Evolutionary conservation across 1,139 yeast genomes (phyloP).

Genomic region (Eremothecium coryli): DNA sequence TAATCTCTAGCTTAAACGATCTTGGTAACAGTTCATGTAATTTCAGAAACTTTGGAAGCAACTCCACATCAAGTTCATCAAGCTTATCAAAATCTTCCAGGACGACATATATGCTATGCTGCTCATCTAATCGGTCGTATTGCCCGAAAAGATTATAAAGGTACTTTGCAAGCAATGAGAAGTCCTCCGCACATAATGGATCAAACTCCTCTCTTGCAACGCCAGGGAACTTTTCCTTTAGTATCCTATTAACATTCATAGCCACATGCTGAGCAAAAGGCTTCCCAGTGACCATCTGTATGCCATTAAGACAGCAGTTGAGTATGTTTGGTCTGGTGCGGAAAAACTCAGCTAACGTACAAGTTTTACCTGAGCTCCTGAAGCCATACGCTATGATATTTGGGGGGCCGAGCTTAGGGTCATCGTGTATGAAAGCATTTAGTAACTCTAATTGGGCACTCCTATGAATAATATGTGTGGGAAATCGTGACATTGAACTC

Average conservation of each 20-base stretch:
- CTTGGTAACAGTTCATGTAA: slow-evolving; percentile 21
- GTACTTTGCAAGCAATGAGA: slow-evolving; percentile 20
- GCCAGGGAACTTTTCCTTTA: slow-evolving; percentile 15
- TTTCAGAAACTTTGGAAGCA: slow-evolving; percentile 24
- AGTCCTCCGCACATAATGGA: slow-evolving; percentile 27
- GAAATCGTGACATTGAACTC: too few species aligned
- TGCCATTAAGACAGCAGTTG: slow-evolving; percentile 21
- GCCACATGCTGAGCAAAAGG: slow-evolving; percentile 27
- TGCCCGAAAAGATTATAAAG: slow-evolving; percentile 16
- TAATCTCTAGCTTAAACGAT: slow-evolving; percentile 17
- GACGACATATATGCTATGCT: slow-evolving; percentile 16
- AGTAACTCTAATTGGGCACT: slow-evolving; percentile 21
- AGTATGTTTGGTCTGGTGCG: slow-evolving; percentile 13
- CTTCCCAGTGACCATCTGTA: slow-evolving; percentile 28
- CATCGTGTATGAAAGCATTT: slow-evolving; percentile 16
- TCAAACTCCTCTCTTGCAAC: slow-evolving; percentile 16
- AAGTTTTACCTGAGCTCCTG: slow-evolving; percentile 26
- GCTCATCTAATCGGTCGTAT: slow-evolving; percentile 11
- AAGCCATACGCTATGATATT: slow-evolving; percentile 26
- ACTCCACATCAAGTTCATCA: slow-evolving; percentile 26
- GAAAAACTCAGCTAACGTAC: slow-evolving; percentile 16
- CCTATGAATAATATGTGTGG: slow-evolving; percentile 18
- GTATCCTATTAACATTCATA: slow-evolving; percentile 17
- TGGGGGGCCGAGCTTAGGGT: slow-evolving; percentile 18
- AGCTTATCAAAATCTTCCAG: slow-evolving; percentile 28